phyloP scores from a whole-genome alignment of 2,329 filamentous ascomycete genomes.

The Talaromyces sp. region DNA sequence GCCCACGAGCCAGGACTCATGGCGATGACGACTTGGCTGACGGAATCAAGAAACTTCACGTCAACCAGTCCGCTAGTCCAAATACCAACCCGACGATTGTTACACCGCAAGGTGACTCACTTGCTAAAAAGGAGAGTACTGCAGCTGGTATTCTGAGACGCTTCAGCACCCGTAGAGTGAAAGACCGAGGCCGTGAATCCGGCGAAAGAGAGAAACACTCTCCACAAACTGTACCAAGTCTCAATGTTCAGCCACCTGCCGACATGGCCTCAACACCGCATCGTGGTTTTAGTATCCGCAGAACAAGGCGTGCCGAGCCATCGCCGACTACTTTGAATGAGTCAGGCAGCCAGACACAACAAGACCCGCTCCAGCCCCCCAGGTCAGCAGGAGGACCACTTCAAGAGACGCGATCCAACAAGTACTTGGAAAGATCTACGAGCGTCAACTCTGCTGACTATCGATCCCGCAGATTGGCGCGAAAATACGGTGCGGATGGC shows the following conservation, averaged over 20 bases:
- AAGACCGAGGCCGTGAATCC: slow-evolving; percentile 49
- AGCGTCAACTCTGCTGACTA: slow-evolving; percentile 89
- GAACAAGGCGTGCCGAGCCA: slow-evolving; percentile 53
- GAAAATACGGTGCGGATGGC: slow-evolving; percentile 54
- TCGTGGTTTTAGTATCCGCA: slow-evolving; percentile 84
- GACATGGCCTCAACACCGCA: slow-evolving; percentile 64
- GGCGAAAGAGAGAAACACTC: slow-evolving; percentile 50
- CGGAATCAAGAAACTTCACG: slow-evolving; percentile 62
- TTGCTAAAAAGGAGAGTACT: slow-evolving; percentile 78
- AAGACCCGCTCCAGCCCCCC: slow-evolving; percentile 74
- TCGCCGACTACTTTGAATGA: slow-evolving; percentile 57
- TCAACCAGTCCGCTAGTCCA: slow-evolving; percentile 48
- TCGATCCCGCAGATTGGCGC: slow-evolving; percentile 58
- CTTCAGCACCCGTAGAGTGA: slow-evolving; percentile 81
- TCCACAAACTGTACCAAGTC: slow-evolving; percentile 67
- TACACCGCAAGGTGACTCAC: slow-evolving; percentile 58
- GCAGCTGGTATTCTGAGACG: slow-evolving; percentile 79
- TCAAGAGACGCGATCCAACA: slow-evolving; percentile 57
- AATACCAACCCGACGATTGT: slow-evolving; percentile 47
- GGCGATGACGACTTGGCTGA: slow-evolving; percentile 88
- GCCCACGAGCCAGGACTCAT: slow-evolving; percentile 85
- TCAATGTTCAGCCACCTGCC: slow-evolving; percentile 74
- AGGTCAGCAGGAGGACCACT: slow-evolving; percentile 51
- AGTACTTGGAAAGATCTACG: slow-evolving; percentile 76
- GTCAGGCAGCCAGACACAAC: slow-evolving; percentile 62